Evolutionary conservation across 1,284 basidiomycete genomes (phyloP), one percentile per base, ranked within the genome.

Genomic region (Sparassis latifolia): DNA sequence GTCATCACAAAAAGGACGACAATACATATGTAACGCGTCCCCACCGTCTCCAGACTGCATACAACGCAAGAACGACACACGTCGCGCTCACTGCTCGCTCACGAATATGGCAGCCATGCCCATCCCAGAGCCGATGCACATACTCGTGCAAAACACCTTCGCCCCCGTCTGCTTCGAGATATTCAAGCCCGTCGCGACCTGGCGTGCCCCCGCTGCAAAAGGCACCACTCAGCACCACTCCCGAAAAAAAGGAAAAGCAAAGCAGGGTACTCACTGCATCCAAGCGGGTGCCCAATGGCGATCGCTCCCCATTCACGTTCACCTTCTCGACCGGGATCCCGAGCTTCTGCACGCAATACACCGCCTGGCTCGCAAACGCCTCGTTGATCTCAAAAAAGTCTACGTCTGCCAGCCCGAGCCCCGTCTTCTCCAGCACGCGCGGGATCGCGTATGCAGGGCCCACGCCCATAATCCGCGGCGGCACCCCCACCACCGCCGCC

Each of bases 341-440:
- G 51, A 97, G 70, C 61, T 84, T 81, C 59, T 92, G 72, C 28
- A 95, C 72, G 42, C 77, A 84, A 73, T 89, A 94, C 51, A 94
- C 73, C 3, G 89, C 89, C 72, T 95, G 92, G 37, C 82, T 86
- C 7, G 93, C 91, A 62, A 96, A 96, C 33, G 92, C 92, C 71
- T 97, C 94, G 73, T 98, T 98, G 69, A 91, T 89, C 70, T 97
- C 94, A 71, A 76, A 97, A 66, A 97, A 90, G 73, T 97, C 92
- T 58, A 97, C 76, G 59, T 97, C 94, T 51, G 82, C 75, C 58
- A 77, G 77, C 50, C 71, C 69, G 54, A 97, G 75, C 10, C 91
- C 89, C 3, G 81, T 77, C 66, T 86, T 84, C 63, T 82, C 70
- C 53, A 96, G 82, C 9, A 79, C 80, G 60, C 80, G 81, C 49